A percentile compares a stretch with the other conserved stretches of the same genome.
These are phyloP conservation scores for Monosporascus cannonballus DNA, from an alignment of 2,329 filamentous ascomycete species.

Conservation along the genomic window DNA sequence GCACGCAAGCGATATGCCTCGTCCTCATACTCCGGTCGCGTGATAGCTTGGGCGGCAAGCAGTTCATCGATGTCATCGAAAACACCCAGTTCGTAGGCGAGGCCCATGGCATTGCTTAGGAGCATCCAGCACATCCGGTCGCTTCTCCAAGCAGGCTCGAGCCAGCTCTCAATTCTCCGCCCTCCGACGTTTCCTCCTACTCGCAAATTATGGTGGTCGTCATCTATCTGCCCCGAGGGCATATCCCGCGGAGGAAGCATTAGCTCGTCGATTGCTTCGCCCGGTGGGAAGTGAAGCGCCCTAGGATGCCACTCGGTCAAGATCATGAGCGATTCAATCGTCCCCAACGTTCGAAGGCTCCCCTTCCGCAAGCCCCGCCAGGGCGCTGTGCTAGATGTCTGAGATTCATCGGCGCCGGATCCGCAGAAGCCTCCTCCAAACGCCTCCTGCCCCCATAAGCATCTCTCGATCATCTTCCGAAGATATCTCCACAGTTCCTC, in stretches of 20 bases:
- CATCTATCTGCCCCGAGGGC: slow-evolving; percentile 34
- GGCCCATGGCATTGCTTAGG: slow-evolving; percentile 79
- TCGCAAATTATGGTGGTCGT: slow-evolving; percentile 35
- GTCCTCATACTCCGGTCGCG: slow-evolving; percentile 64
- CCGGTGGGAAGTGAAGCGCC: slow-evolving; percentile 86
- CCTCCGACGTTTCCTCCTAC: slow-evolving; percentile 62
- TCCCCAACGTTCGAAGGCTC: slow-evolving; percentile 82
- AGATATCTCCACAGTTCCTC: slow-evolving; percentile 94
- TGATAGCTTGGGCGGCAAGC: slow-evolving; percentile 52
- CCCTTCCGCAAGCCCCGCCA: slow-evolving; percentile 67
- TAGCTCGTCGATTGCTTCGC: slow-evolving; percentile 66
- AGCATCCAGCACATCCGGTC: slow-evolving; percentile 99
- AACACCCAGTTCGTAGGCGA: slow-evolving; percentile 90
- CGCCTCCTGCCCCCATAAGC: slow-evolving; percentile 93
- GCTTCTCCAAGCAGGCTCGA: slow-evolving; percentile 90
- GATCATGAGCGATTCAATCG: slow-evolving; percentile 89
- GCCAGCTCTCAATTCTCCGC: slow-evolving; percentile 86
- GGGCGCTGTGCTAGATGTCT: slow-evolving; percentile 63
- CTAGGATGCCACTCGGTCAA: slow-evolving; percentile 96
- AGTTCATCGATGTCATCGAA: slow-evolving; percentile 84
- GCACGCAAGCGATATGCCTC: slow-evolving; percentile 71
- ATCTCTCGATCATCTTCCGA: slow-evolving; percentile 88
- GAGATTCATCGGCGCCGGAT: slow-evolving; percentile 56
- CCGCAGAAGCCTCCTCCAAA: slow-evolving; percentile 85
- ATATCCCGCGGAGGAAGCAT: slow-evolving; percentile 56